Evolutionary conservation across 371 early-diverging fungal genomes (phyloP).

Genomic region (Coemansia sp.): DNA sequence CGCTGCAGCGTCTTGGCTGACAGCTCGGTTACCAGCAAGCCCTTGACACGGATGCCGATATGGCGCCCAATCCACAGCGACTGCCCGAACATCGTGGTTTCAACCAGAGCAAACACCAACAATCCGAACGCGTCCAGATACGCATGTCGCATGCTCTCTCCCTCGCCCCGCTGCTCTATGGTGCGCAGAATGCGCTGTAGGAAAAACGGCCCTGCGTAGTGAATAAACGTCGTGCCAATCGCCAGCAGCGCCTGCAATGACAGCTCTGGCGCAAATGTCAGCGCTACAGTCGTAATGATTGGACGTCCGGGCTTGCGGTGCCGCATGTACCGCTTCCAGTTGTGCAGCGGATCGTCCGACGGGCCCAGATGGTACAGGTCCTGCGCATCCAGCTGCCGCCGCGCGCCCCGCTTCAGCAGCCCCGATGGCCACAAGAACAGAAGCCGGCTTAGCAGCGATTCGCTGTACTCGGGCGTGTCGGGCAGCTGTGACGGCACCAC

Average conservation of each 20-base stretch:
- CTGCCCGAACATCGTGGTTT: slow-evolving; percentile 56
- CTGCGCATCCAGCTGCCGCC: slow-evolving; percentile 20
- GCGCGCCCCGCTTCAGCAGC: slow-evolving; percentile 31
- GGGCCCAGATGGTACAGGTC: slow-evolving; percentile 41
- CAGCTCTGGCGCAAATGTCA: slow-evolving; percentile 42
- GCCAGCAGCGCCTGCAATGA: slow-evolving; percentile 16
- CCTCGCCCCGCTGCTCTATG: slow-evolving; percentile 17
- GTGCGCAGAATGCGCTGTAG: slow-evolving; percentile 45
- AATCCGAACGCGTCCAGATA: slow-evolving; percentile 64
- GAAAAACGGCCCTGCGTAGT: slow-evolving; percentile 47
- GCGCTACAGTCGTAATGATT: slow-evolving; percentile 16
- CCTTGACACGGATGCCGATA: slow-evolving; percentile 46
- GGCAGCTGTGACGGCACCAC: slow-evolving; percentile 12
- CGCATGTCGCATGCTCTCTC: slow-evolving; percentile 31
- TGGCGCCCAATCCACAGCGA: slow-evolving; percentile 46
- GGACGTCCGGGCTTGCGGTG: slow-evolving; percentile 23
- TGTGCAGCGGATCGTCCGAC: slow-evolving; percentile 21
- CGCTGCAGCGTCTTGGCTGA: slow-evolving; percentile 46
- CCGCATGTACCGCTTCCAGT: slow-evolving; percentile 35
- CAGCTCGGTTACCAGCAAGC: slow-evolving; percentile 45
- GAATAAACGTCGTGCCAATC: slow-evolving; percentile 2
- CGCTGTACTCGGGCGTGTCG: slow-evolving; percentile 27
- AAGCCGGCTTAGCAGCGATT: slow-evolving; percentile 23
- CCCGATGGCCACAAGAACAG: slow-evolving; percentile 38
- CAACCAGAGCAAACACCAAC: slow-evolving; percentile 54